Base-by-base conservation (phyloP, 306 rosid genomes). In the Alnus rubra region DNA sequence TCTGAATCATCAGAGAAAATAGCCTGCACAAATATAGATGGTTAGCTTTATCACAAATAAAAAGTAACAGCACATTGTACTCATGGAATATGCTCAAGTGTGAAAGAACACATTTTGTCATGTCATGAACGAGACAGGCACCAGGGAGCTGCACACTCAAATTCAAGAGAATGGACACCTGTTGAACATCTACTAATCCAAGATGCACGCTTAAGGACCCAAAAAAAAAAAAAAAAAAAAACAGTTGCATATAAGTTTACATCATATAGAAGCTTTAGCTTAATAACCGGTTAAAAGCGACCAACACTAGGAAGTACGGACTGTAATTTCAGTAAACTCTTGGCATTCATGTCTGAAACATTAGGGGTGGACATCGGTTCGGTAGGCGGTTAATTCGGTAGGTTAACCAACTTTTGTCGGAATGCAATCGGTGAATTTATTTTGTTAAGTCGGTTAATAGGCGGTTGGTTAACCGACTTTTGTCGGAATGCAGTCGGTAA, bases 1-100 rank as follows among this genome's bases (percentile, higher is more conserved):
- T 96, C 97, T 14, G 96, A 90, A 79, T 91, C 96, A 84, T 95
- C 99, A 39, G 97, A 96, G 92, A 96, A 96, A 84, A 96, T 93
- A 78, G 99, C 99, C 98, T 95, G 90, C 72, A 78, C 3, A 75
- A 50, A 18, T 18, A 31, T 35, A 67, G 72, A 42, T 69, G 44
- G 80, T 49, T 73, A 84, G 64, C 53, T 44, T 37, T 75, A 63
- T 76, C 19, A 73, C 54, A 44, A 75, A 53, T 45, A 62, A 31
- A 79, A 30, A 47, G 16, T 70, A 45, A 74, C 73, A n/a, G 71
- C 69, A 64, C 5, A 6, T 56, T 52, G 65, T 18, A 53, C 81
- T 73, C 51, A 52, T n/a, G 52, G 28, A 74, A 42, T 33, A 39
- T 28, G 50, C 73, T 19, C 28, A 53, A 56, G 31, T 3, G 78